Base-by-base conservation (phyloP, 1,284 basidiomycete species). In the Cronartium quercuum region DNA sequence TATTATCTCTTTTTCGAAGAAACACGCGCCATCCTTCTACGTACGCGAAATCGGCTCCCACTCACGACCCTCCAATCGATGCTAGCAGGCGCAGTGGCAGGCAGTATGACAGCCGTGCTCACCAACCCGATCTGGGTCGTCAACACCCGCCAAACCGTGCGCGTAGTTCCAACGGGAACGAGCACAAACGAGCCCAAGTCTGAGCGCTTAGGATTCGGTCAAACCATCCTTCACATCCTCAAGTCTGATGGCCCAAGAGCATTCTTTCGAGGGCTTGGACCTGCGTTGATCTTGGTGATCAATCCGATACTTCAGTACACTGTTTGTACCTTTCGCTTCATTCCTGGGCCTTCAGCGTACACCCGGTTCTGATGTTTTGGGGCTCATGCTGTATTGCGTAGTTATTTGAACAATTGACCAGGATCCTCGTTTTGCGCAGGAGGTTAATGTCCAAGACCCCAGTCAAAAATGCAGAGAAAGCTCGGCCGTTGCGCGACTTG, bases 251-350 rank as follows among this genome's bases (percentile, higher is more conserved):
- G 95, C 12, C 78, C 88, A 24, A 82, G 85, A 24, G 94, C 90
- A 0, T 90, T 99, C 80, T 98, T 91, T 90, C 86, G 93, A 68
- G 96, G 96, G n/a, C 87, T 99, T 55, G 93, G 94, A 0, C 94
- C 96, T 2, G 94, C 95, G 18, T 85, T 98, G 67, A 86, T 94
- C 42, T 86, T 98, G 60, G 94, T 98, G 79, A 87, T 94, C 79
- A 99, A 99, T 82, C 96, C 96, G 7, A 91, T 99, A 42, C 85
- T 98, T 57, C 86, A 87, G 81, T 79, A 78, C 75, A 80, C 79
- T 21, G 83, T 83, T 44, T 65, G 82, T 76, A 1, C 12, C 18
- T 18, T 15, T 15, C 29, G 21, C 29, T 51, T 65, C 1, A 10
- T 57, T 44, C 51, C n/a, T 38, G n/a, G 1, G 21, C 3, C 12